Percentiles rank a stretch among this genome's conserved stretches.
These are phyloP conservation scores for Periconia sp. DNA, from an alignment of 2,329 filamentous ascomycete species.

Conservation along the genomic window DNA sequence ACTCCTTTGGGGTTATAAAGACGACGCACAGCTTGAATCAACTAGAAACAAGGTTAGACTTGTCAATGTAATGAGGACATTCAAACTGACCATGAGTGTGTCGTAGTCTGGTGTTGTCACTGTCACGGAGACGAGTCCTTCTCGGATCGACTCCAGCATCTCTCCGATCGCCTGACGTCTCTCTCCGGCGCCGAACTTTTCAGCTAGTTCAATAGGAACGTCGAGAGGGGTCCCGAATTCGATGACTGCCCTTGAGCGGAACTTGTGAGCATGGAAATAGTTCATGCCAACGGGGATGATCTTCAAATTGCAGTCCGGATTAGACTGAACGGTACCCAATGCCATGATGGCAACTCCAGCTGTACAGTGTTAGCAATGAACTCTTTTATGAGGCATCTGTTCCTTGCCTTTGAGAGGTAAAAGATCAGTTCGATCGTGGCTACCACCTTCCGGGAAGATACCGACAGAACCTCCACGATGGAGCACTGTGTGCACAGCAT, in stretches of 20 bases:
- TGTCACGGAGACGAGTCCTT: slow-evolving; percentile 84
- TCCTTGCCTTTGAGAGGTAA: slow-evolving; percentile 74
- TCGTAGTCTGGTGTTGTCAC: slow-evolving; percentile 94
- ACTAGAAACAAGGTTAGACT: slow-evolving; percentile 51
- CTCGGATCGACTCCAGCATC: slow-evolving; percentile 84
- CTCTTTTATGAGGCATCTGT: background rate
- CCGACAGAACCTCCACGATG: slow-evolving; percentile 86
- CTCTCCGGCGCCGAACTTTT: slow-evolving; percentile 79
- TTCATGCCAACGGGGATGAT: slow-evolving; percentile 99
- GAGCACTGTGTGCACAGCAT: slow-evolving; percentile 86
- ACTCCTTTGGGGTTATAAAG: slow-evolving; percentile 95
- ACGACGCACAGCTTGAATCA: slow-evolving; percentile 91
- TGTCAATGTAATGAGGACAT: background rate
- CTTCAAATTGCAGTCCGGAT: slow-evolving; percentile 86
- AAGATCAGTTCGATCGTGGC: slow-evolving; percentile 90
- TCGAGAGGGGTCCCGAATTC: slow-evolving; percentile 93
- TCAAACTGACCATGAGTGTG: slow-evolving; percentile 74
- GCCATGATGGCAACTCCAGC: slow-evolving; percentile 98
- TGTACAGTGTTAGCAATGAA: slow-evolving; percentile 38
- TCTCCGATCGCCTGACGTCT: slow-evolving; percentile 81
- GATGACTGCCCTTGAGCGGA: slow-evolving; percentile 91
- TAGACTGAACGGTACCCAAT: slow-evolving; percentile 82
- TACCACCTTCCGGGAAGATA: slow-evolving; percentile 96
- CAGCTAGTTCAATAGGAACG: slow-evolving; percentile 79
- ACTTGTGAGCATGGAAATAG: slow-evolving; percentile 99